Base-by-base conservation (phyloP, 176 grass and related monocot species). In the Hyparrhenia diplandra region DNA sequence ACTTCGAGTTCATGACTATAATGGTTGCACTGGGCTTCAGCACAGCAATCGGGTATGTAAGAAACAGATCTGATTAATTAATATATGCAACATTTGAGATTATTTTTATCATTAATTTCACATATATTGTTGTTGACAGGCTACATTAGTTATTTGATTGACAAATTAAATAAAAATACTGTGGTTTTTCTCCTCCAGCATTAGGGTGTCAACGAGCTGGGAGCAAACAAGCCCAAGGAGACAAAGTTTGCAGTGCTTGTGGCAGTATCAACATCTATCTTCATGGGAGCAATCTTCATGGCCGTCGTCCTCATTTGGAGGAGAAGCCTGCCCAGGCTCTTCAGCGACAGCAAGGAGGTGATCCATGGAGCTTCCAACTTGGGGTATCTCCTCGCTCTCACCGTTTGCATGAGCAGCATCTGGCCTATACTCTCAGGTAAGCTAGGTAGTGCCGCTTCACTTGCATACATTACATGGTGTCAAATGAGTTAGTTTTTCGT, bases 11-110 rank as follows among this genome's bases (percentile, higher is more conserved):
- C 54, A 80, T 88, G 92, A 85, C 77, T 46, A 41, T 92, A 72
- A 98, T 98, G 95, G 79, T 98, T 64, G 83, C 95, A 24, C 51
- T 98, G 29, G 95, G 95, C 29, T 86, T 98, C 55, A 82, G 84
- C 60, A 80, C 91, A 81, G 90, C 95, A 82, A 63, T 94, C 23
- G 87, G 94, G 91, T 94, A 88, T 16, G 16, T 5, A 17, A 40
- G 8, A 61, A 54, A 49, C 59, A 57, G 13, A 77, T 4, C 58
- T 23, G 6, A 10, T 45, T 70, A 1, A 46, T 46, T 42, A 12
- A 2, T n/a, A 32, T 46, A 47, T 4, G 14, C 45, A 47, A 2
- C 43, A 46, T 16, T 46, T 1, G 10, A 43, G 5, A 39, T 9
- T 8, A 12, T 71, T 28, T n/a, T n/a, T n/a, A n/a, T n/a, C n/a